Conservation (phyloP, 345 rosid genomes). For the Linum usitatissimum region DNA sequence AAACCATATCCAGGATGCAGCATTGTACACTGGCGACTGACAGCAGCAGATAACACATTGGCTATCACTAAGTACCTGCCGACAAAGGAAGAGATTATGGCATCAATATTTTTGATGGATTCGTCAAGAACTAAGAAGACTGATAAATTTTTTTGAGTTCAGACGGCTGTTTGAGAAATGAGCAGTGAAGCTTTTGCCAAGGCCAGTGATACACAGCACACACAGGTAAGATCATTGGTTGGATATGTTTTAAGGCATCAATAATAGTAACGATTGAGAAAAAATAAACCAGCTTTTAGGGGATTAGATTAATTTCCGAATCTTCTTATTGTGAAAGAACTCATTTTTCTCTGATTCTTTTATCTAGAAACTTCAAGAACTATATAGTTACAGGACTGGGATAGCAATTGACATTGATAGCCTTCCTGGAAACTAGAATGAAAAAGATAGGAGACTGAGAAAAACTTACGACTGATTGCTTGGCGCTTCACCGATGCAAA, state of each 20-base stretch:
- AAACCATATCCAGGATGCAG: constrained; percentile 99
- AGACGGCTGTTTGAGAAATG: no score
- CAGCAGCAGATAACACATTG: constrained; percentile 90
- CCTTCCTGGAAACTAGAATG: background rate
- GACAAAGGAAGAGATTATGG: constrained; percentile 6
- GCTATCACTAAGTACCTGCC: constrained; percentile 71
- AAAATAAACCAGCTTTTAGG: background rate
- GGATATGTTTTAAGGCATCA: background rate
- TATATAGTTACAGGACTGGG: background rate
- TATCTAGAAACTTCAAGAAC: background rate
- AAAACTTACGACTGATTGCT: constrained; percentile 89
- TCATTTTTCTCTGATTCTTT: background rate
- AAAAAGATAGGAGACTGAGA: background rate
- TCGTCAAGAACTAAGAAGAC: background rate
- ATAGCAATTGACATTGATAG: background rate
- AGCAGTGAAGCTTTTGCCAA: background rate
- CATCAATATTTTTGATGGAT: background rate
- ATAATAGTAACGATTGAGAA: background rate
- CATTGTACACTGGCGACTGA: constrained; percentile 85
- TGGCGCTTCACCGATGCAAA: constrained; percentile 98
- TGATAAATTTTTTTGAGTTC: background rate
- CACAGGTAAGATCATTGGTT: background rate
- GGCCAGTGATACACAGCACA: background rate
- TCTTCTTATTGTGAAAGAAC: background rate
- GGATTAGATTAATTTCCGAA: background rate